phyloP scores from a whole-genome alignment of 1,284 basidiomycete genomes.

The Xerocomus minutiporus region DNA sequence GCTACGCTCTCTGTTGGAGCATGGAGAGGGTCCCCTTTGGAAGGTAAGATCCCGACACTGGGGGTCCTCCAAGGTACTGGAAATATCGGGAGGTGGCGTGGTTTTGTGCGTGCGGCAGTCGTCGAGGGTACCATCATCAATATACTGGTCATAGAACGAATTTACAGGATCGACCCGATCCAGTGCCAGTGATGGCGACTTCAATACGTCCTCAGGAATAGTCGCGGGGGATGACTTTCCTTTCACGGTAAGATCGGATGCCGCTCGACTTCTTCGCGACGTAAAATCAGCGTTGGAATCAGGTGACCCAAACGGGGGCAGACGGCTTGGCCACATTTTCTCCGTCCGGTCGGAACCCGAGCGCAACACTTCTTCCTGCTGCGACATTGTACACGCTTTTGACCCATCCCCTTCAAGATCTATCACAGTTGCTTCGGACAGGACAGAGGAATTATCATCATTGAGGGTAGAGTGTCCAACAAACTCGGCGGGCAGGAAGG shows the following conservation, averaged over 20 bases:
- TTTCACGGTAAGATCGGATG: slow-evolving; percentile 32
- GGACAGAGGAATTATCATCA: not conserved
- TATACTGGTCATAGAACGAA: slow-evolving; percentile 25
- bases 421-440: not conserved
- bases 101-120: not conserved
- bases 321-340: slow-evolving; percentile 8
- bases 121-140: slow-evolving; percentile 11
- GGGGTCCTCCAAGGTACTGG: not conserved
- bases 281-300: slow-evolving; percentile 3
- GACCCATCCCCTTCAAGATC: not conserved
- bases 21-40: not conserved
- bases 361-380: slow-evolving; percentile 1
- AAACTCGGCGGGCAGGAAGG: slow-evolving; percentile 6
- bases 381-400: not conserved
- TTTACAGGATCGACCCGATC: slow-evolving; percentile 16
- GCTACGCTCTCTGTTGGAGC: not conserved
- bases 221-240: slow-evolving; percentile 9
- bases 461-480: slow-evolving; percentile 2
- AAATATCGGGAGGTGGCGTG: not conserved
- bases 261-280: slow-evolving; percentile 24
- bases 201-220: not conserved
- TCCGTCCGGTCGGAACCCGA: slow-evolving; percentile 15
- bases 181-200: not conserved
- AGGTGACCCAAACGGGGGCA: slow-evolving; percentile 1
- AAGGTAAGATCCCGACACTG: not conserved